Evolutionary conservation across 2,329 filamentous ascomycete species (phyloP), one percentile per base, ranked within the genome.

Genomic region (Polytolypa hystricis): DNA sequence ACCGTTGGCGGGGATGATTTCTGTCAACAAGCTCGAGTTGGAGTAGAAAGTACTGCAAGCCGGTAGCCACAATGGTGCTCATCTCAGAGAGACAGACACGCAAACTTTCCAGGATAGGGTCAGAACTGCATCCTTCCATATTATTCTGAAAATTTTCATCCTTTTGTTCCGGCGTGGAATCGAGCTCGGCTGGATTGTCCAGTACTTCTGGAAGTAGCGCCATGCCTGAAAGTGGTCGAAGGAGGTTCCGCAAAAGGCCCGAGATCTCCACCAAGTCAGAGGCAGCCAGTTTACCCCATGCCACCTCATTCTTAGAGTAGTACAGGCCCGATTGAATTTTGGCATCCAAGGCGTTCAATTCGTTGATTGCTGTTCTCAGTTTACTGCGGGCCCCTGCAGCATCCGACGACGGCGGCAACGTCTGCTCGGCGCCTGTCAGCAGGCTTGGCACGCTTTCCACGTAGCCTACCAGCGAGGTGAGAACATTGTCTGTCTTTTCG

Each of bases 241-340:
- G 61, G 30, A 83, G 67, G 8, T 60, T 59, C n/a, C 77, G 69
- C n/a, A 84, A 54, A 1, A 73, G 57, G 30, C 63, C 66, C 41
- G 71, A 73, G 3, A 81, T 66, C 16, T 70, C 59, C 39, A 73
- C 67, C 7, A 84, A 54, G 42, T 84, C 79, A 27, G 77, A 69
- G 0, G 77, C 71, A n/a, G 70, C 69, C 4, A 85, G 57, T 44
- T 79, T 81, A 2, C 79, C 81, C 60, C 72, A 77, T 0, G 78
- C 79, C n/a, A 80, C 59, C 46, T 86, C 81, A 34, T 80, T 66
- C 55, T 84, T 84, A 1, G 79, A 81, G 51, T 83, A 84, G 2
- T 70, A 65, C 15, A 84, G 55, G 46, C 85, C 80, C 0, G 69
- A 67, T 38, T 75, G 65, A 10, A 84, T 57, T 51, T 81, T 83